phyloP scores from a whole-genome alignment of 768 basidiomycete genomes.

The Candolleomyces eurysporus region DNA sequence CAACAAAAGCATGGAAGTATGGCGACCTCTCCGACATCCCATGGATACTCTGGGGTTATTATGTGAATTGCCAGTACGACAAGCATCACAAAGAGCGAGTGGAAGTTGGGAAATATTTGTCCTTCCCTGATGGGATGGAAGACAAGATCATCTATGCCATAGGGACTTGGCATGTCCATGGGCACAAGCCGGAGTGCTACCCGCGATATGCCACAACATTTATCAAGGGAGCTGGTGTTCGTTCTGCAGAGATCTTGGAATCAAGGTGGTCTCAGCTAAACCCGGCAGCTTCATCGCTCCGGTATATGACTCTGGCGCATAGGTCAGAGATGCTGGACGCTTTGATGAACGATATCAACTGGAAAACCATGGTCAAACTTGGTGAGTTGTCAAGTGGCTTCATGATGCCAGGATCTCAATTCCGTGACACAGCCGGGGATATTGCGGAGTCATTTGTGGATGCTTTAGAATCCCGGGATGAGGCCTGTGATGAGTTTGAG shows the following conservation, averaged over 20 bases:
- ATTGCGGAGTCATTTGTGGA: not conserved
- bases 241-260: constrained; percentile 33
- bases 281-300: constrained; percentile 18
- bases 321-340: constrained; percentile 25
- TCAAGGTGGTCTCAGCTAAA: constrained; percentile 30
- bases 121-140: not conserved
- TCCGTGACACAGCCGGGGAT: not conserved
- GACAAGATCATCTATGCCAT: constrained; percentile 15
- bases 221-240: constrained; percentile 23
- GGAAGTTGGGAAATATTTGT: not conserved
- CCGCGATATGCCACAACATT: constrained; percentile 22
- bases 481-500: not conserved
- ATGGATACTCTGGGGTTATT: constrained; percentile 13
- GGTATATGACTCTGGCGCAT: constrained; percentile 21
- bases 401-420: not conserved
- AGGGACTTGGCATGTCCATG: constrained; percentile 29
- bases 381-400: constrained; percentile 1
- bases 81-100: constrained; percentile 1
- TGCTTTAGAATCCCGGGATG: not conserved
- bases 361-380: constrained; percentile 22
- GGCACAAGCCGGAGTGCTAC: constrained; percentile 23
- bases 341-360: constrained; percentile 31
- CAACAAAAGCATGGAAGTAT: constrained; percentile 12
- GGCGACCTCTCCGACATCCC: constrained; percentile 5
- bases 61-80: constrained; percentile 19